phyloP scores from a whole-genome alignment of 176 grass and related monocot genomes.

The Aegilops speltoides region DNA sequence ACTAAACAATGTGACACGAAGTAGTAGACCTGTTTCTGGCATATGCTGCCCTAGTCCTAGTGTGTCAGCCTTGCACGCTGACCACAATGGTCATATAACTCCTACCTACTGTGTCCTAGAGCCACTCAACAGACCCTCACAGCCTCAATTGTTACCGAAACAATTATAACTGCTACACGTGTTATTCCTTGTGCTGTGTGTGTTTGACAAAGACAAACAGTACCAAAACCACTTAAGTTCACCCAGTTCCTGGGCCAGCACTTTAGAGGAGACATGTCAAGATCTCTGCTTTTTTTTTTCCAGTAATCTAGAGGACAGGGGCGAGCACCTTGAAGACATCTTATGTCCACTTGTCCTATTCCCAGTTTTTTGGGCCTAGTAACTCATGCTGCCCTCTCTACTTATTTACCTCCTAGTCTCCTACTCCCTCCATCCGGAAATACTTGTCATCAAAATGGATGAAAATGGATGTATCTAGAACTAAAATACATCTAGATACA shows the following conservation, averaged over 20 bases:
- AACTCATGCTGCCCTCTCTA: background rate
- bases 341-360: background rate
- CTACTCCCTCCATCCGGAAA: no score
- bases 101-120: background rate
- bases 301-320: background rate
- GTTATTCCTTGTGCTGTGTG: background rate
- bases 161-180: background rate
- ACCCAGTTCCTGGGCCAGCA: background rate
- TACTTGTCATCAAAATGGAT: no score
- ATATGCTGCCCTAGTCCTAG: background rate
- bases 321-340: background rate
- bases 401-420: background rate
- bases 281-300: background rate
- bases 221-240: background rate
- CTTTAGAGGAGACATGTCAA: background rate
- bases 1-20: background rate
- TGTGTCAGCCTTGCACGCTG: background rate
- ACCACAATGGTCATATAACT: background rate
- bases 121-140: background rate
- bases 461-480: no score
- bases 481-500: no score
- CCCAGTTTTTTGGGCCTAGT: background rate
- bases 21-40: background rate
- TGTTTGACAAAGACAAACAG: background rate
- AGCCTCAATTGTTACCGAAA: background rate